A percentile compares a stretch with the other conserved stretches of the same genome.
These are phyloP conservation scores for Chlamydomonas incerta DNA, from an alignment of 139 green algal species.

Conservation along the genomic window DNA sequence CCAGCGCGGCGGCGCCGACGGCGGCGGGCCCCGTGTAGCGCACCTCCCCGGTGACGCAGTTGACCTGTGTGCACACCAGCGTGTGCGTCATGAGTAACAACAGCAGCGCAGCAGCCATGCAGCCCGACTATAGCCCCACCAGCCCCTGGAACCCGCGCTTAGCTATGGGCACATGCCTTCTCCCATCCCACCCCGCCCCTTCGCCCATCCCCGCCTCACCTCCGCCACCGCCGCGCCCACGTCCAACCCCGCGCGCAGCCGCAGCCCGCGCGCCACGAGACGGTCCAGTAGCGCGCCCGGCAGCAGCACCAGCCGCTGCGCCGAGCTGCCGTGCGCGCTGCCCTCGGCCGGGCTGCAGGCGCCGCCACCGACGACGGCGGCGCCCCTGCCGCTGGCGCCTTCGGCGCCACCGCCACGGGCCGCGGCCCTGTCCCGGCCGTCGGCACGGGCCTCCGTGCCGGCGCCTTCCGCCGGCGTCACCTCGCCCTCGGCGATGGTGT, in stretches of 20 bases:
- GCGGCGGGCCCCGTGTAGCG: not conserved
- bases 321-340: not conserved
- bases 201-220: not conserved
- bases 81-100: too few species aligned
- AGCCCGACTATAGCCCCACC: too few species aligned
- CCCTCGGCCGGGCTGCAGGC: too few species aligned
- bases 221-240: not conserved
- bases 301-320: not conserved
- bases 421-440: too few species aligned
- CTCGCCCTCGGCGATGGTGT: too few species aligned
- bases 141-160: too few species aligned
- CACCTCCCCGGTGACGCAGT: not conserved
- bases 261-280: not conserved
- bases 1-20: not conserved
- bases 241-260: not conserved
- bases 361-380: not conserved
- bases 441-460: too few species aligned
- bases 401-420: too few species aligned
- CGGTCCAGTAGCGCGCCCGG: not conserved
- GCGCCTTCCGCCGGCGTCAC: too few species aligned
- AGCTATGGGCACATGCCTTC: too few species aligned
- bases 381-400: not conserved
- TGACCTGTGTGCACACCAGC: not conserved
- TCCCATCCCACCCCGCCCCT: not conserved
- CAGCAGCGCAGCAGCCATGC: too few species aligned